Percentiles rank a stretch among this genome's conserved stretches.
Evolutionary conservation across 768 basidiomycete genomes (phyloP).

Genomic region (Boletus sensibilis): DNA sequence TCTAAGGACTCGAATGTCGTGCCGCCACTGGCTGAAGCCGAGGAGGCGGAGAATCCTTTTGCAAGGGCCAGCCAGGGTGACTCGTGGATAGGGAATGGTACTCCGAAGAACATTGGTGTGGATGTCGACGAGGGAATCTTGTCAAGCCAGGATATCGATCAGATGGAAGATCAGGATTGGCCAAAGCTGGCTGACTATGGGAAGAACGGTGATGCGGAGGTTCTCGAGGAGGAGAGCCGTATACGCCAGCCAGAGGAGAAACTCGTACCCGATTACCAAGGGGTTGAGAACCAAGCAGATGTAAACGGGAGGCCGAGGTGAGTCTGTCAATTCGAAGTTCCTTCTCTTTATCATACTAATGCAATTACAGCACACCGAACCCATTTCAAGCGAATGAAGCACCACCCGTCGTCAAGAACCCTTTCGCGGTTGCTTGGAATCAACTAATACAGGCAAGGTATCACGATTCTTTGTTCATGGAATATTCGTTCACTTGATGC

Average conservation of each 20-base stretch:
- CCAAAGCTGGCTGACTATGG: slow-evolving; percentile 3
- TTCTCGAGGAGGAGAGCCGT: slow-evolving; percentile 8
- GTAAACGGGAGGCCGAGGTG: not conserved
- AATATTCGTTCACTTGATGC: not conserved
- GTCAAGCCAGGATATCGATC: slow-evolving; percentile 36
- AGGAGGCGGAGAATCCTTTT: slow-evolving; percentile 27
- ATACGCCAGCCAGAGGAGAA: not conserved
- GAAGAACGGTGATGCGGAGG: slow-evolving; percentile 13
- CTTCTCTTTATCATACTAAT: not conserved
- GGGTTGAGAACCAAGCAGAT: not conserved
- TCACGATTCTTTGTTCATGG: not conserved
- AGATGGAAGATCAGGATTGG: slow-evolving; percentile 28
- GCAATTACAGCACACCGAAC: not conserved
- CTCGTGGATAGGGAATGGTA: slow-evolving; percentile 7
- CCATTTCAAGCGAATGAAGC: not conserved
- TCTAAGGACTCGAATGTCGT: slow-evolving; percentile 15
- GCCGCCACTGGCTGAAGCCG: slow-evolving; percentile 14
- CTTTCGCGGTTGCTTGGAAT: slow-evolving; percentile 24
- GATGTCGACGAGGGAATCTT: slow-evolving; percentile 33
- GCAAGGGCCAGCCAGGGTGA: slow-evolving; percentile 17
- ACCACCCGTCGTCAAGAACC: slow-evolving; percentile 8
- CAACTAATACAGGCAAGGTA: slow-evolving; percentile 19
- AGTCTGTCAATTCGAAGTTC: not conserved
- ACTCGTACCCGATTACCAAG: not conserved
- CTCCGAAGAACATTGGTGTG: slow-evolving; percentile 18